Evolutionary conservation across 306 rosid genomes (phyloP).

Genomic region (Pyrus bretschneideri): DNA sequence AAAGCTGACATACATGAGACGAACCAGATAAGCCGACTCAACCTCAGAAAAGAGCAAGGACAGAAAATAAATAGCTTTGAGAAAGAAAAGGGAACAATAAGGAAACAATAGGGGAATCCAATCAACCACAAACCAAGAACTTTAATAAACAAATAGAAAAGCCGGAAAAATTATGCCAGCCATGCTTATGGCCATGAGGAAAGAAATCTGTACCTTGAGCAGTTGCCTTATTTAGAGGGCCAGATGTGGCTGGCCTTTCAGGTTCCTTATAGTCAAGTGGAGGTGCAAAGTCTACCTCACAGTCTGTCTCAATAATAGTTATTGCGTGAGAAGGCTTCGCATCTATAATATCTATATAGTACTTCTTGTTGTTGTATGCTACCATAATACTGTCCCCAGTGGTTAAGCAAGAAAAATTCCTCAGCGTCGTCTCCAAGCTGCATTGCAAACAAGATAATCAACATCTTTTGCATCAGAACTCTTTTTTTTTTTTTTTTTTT

Average conservation of each 20-base stretch:
- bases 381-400: slow-evolving; percentile 98
- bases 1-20: neutral
- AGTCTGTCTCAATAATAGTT: slow-evolving; percentile 94
- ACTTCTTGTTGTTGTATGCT: slow-evolving; percentile 91
- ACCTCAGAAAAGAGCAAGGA: neutral
- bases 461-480: neutral
- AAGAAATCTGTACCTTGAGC: slow-evolving; percentile 40
- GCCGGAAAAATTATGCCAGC: neutral
- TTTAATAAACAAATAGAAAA: neutral
- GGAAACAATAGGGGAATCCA: neutral
- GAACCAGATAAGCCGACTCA: neutral
- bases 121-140: neutral
- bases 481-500: neutral
- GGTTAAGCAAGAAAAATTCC: slow-evolving; percentile 92
- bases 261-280: slow-evolving; percentile 99
- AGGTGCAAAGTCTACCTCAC: slow-evolving; percentile 99
- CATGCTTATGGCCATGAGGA: neutral
- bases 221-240: slow-evolving; percentile 47
- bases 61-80: neutral
- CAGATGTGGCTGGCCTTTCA: slow-evolving; percentile 48
- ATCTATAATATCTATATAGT: slow-evolving; percentile 89
- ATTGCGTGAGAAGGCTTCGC: slow-evolving; percentile 82
- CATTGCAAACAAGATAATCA: slow-evolving; percentile 11
- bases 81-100: neutral
- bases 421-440: slow-evolving; percentile 85